Percentiles rank a stretch among this genome's conserved stretches.
phyloP scores from a whole-genome alignment of 345 rosid species.

The Salix caprea region DNA sequence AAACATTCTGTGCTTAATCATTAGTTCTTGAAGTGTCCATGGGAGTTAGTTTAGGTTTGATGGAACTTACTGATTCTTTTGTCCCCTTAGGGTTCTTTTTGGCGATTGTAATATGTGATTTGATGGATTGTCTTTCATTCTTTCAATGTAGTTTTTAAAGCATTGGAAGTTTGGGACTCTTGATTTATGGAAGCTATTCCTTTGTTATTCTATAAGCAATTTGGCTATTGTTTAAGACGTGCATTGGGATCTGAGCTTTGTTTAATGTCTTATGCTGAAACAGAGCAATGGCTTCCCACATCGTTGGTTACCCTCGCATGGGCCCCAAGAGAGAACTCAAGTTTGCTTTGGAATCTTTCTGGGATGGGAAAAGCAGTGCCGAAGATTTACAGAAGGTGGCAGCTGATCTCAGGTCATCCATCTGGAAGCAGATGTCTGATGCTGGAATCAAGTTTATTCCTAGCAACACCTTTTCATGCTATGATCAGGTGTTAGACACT shows the following conservation, averaged over 20 bases:
- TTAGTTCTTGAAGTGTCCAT: neutral
- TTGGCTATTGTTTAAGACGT: neutral
- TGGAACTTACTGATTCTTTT: neutral
- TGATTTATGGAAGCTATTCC: neutral
- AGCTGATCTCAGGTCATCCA: conserved; percentile 75
- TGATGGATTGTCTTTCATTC: neutral
- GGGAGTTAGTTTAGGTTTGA: neutral
- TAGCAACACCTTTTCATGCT: conserved; percentile 91
- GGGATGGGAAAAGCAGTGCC: conserved; percentile 95
- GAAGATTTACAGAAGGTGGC: conserved; percentile 82
- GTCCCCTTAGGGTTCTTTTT: neutral
- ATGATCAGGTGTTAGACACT: conserved; percentile 88
- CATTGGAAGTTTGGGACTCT: neutral
- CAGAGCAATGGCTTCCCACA: conserved; percentile 86
- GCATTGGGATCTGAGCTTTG: neutral
- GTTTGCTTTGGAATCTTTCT: conserved; percentile 95
- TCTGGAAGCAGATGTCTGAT: conserved; percentile 87
- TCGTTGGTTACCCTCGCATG: conserved; percentile 99
- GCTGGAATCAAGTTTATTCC: conserved; percentile 86
- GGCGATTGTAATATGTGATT: neutral
- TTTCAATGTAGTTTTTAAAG: neutral
- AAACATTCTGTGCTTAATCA: neutral
- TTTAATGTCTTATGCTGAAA: conserved; percentile 11
- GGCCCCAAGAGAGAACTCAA: conserved; percentile 99
- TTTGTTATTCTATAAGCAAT: too few relatives aligned